Evolutionary conservation across 1,139 yeast genomes (phyloP).

Genomic region (Pichia sp.): DNA sequence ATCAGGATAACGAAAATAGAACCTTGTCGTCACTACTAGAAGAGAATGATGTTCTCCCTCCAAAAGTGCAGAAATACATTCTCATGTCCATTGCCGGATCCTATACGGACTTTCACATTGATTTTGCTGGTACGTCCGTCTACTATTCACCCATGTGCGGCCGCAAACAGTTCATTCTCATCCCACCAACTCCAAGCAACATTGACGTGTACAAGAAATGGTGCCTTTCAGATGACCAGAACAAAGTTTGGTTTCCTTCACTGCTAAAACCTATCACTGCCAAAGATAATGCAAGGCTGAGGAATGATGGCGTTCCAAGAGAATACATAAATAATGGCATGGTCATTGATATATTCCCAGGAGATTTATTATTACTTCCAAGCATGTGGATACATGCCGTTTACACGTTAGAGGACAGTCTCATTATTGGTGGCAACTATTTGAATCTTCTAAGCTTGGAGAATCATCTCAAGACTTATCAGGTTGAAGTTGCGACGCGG

Average conservation of each 20-base stretch:
- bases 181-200: conserved; percentile 66
- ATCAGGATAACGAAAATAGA: conserved; percentile 15
- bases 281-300: conserved; percentile 7
- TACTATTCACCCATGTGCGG: conserved; percentile 79
- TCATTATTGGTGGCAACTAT: conserved; percentile 85
- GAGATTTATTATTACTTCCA: conserved; percentile 78
- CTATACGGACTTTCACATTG: conserved; percentile 86
- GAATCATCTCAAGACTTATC: conserved; percentile 54
- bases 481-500: conserved; percentile 57
- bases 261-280: conserved; percentile 25
- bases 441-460: conserved; percentile 56
- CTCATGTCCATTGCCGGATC: conserved; percentile 79
- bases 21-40: conserved; percentile 7
- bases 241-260: conserved; percentile 61
- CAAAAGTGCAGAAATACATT: conserved; percentile 78
- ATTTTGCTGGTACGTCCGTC: conserved; percentile 90
- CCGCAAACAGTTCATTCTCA: conserved; percentile 63
- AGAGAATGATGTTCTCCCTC: conserved; percentile 23
- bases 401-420: conserved; percentile 70
- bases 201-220: conserved; percentile 58
- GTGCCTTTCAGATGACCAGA: conserved; percentile 64
- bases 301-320: conserved; percentile 11
- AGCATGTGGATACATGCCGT: conserved; percentile 95
- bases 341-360: conserved; percentile 54
- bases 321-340: conserved; percentile 43